These are phyloP conservation scores for Epichloe baconii DNA, from an alignment of 2,329 filamentous ascomycete genomes.

Conservation along the genomic window DNA sequence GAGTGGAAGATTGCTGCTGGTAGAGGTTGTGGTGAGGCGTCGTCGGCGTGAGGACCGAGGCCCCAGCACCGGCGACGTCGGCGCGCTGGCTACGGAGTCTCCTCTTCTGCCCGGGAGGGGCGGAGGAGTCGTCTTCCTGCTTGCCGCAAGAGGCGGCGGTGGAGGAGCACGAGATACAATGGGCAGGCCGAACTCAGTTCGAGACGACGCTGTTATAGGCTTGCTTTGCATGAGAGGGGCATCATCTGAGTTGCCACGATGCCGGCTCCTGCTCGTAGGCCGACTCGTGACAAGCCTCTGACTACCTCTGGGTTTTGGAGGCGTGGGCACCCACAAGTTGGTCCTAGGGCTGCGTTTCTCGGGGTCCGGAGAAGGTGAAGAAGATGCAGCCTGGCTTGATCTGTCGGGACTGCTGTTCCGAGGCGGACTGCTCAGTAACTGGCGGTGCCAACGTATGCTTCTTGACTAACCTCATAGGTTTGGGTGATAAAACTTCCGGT, in stretches of 20 bases:
- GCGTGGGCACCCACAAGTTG: slow-evolving; percentile 21
- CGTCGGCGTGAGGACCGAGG: slow-evolving; percentile 16
- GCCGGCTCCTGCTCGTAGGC: slow-evolving; percentile 1
- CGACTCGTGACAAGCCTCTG: slow-evolving; percentile 8
- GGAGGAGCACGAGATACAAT: background rate
- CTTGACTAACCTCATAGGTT: slow-evolving; percentile 19
- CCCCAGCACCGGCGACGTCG: slow-evolving; percentile 23
- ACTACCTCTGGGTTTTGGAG: slow-evolving; percentile 21
- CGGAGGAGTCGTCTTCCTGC: slow-evolving; percentile 3
- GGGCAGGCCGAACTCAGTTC: slow-evolving; percentile 8
- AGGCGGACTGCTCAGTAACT: background rate
- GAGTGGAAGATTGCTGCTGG: slow-evolving; percentile 34
- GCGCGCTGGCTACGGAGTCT: slow-evolving; percentile 14
- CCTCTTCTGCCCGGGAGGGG: slow-evolving; percentile 6
- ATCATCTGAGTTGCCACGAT: slow-evolving; percentile 6
- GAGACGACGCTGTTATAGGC: background rate
- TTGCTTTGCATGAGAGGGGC: background rate
- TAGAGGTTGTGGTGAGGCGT: slow-evolving; percentile 15
- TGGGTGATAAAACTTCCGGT: slow-evolving; percentile 18
- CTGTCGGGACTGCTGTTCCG: background rate
- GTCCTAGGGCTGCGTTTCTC: slow-evolving; percentile 13
- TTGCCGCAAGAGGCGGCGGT: slow-evolving; percentile 2
- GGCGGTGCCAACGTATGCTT: slow-evolving; percentile 15
- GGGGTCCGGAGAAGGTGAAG: slow-evolving; percentile 16
- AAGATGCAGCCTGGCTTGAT: slow-evolving; percentile 10